A percentile compares a stretch with the other conserved stretches of the same genome.
Conservation (phyloP, 1,284 basidiomycete genomes). For the Fomitopsis palustris region DNA sequence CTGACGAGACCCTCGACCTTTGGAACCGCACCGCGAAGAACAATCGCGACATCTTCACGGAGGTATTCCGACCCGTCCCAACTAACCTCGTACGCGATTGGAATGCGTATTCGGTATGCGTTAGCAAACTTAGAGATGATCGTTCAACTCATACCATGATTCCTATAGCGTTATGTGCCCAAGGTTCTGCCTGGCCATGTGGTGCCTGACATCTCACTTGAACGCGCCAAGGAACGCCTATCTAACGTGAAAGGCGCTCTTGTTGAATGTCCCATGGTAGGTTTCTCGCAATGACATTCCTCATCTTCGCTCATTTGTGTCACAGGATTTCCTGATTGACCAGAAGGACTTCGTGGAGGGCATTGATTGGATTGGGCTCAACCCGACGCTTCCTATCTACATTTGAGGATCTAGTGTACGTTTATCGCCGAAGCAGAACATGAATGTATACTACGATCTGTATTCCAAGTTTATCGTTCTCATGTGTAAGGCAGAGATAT, state of each 20-base stretch:
- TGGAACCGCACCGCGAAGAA: conserved; percentile 73
- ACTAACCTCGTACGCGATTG: conserved; percentile 77
- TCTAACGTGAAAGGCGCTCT: conserved; percentile 65
- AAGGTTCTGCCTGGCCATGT: conserved; percentile 84
- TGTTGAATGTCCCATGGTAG: conserved; percentile 75
- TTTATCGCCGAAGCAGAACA: conserved; percentile 31
- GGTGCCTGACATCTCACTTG: conserved; percentile 58
- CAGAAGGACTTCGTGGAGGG: conserved; percentile 70
- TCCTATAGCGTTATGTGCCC: conserved; percentile 57
- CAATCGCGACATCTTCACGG: conserved; percentile 81
- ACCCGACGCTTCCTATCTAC: conserved; percentile 76
- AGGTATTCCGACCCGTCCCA: conserved; percentile 82
- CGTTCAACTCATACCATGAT: conserved; percentile 6
- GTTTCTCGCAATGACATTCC: conserved; percentile 17
- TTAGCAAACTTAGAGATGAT: conserved; percentile 3
- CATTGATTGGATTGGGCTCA: conserved; percentile 67
- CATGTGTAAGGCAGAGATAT: too few species aligned
- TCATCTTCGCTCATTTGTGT: neutral
- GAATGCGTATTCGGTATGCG: conserved; percentile 71
- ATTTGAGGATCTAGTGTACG: conserved; percentile 38
- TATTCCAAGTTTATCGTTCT: conserved; percentile 16
- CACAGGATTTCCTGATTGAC: conserved; percentile 78
- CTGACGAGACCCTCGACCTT: conserved; percentile 54
- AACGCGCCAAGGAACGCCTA: conserved; percentile 72
- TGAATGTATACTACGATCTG: conserved; percentile 34